A percentile compares a stretch with the other conserved stretches of the same genome.
Evolutionary conservation across 306 rosid species (phyloP).

Genomic region (Oemleria cerasiformis): DNA sequence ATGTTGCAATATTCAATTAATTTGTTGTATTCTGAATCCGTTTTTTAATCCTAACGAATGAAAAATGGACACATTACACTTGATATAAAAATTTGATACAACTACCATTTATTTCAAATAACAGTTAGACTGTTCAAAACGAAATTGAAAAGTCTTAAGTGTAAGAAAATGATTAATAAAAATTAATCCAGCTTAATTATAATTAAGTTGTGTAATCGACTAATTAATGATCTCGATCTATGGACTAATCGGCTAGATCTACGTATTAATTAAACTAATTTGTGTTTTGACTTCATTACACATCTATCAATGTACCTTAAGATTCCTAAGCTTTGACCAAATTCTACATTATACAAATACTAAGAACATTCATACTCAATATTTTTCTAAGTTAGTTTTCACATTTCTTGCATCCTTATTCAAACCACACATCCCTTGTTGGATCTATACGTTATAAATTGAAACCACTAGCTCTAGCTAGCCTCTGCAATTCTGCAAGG

Average conservation of each 20-base stretch:
- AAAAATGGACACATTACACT: no score
- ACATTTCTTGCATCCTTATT: neutral
- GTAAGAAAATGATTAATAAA: no score
- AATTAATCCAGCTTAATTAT: neutral
- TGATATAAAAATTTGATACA: no score
- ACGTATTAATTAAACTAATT: no score
- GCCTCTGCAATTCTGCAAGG: conserved; percentile 5
- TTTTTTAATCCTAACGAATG: no score
- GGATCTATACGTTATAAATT: neutral
- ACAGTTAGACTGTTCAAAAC: neutral
- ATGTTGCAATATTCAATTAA: no score
- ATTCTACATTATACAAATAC: neutral
- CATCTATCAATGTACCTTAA: neutral
- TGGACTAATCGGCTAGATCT: no score
- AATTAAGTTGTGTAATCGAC: neutral
- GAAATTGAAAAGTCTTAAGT: neutral
- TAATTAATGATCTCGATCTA: neutral
- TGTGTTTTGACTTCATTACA: neutral
- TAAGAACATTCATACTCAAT: neutral
- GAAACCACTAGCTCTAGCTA: no score
- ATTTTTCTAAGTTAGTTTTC: neutral
- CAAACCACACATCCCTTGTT: neutral
- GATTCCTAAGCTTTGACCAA: conserved; percentile 10
- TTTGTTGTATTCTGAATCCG: no score
- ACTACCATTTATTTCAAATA: no score